phyloP scores from a whole-genome alignment of 257 asterid genomes.

The Sherardia arvensis region DNA sequence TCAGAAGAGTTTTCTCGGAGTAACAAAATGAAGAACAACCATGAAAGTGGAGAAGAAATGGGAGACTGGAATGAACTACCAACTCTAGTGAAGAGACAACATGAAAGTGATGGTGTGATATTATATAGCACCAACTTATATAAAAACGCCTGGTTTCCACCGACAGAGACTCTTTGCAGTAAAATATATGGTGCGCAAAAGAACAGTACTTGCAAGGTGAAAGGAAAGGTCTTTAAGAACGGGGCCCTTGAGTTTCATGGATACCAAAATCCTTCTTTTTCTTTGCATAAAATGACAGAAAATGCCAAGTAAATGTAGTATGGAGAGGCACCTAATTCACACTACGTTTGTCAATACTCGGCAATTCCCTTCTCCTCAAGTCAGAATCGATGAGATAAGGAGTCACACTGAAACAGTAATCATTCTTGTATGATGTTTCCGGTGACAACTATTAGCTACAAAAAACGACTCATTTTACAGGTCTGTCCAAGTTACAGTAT shows the following conservation, averaged over 20 bases:
- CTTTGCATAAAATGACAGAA: not conserved
- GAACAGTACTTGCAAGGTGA: not conserved
- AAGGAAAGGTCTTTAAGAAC: conserved; percentile 1
- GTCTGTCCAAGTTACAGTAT: too few species aligned
- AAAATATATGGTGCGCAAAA: conserved; percentile 1
- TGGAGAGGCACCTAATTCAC: not conserved
- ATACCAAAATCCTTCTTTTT: not conserved
- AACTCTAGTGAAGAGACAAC: conserved; percentile 2
- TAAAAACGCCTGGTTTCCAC: conserved; percentile 4
- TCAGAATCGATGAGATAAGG: too few species aligned
- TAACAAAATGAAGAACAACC: not conserved
- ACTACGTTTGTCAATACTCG: not conserved
- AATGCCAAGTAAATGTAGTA: not conserved
- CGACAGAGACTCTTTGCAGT: conserved; percentile 10
- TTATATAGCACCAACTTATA: not conserved
- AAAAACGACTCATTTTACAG: too few species aligned
- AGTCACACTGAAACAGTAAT: not conserved
- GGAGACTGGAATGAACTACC: not conserved
- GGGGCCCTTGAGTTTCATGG: not conserved
- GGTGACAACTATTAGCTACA: not conserved
- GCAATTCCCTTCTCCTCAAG: not conserved
- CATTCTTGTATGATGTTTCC: not conserved
- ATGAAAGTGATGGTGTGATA: conserved; percentile 1
- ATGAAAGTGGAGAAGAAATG: not conserved
- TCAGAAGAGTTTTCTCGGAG: not conserved